These are phyloP conservation scores for Fusarium camptoceras DNA, from an alignment of 2,329 filamentous ascomycete genomes.

Conservation along the genomic window DNA sequence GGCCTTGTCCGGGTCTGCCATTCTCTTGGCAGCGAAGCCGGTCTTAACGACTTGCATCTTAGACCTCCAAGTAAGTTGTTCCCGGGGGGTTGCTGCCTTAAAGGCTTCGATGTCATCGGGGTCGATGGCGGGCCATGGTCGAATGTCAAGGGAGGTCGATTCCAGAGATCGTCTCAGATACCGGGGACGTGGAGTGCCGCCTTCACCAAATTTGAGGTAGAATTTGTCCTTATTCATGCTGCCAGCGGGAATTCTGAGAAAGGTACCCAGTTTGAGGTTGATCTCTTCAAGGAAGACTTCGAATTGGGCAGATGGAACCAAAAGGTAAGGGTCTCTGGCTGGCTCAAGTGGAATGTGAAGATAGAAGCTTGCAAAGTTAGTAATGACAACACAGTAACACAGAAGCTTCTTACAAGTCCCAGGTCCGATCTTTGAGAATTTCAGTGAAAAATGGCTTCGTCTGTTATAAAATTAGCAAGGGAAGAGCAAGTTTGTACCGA, in stretches of 20 bases:
- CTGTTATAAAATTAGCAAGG: conserved; percentile 47
- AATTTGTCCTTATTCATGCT: conserved; percentile 65
- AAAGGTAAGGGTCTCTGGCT: conserved; percentile 66
- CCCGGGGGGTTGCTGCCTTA: conserved; percentile 34
- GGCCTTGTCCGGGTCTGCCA: conserved; percentile 58
- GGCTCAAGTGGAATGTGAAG: conserved; percentile 65
- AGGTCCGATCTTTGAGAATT: conserved; percentile 70
- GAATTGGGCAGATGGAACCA: conserved; percentile 77
- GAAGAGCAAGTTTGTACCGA: background rate
- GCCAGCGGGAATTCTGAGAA: conserved; percentile 68
- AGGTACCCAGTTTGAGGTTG: conserved; percentile 67
- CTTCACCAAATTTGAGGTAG: conserved; percentile 69
- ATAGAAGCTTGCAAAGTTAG: conserved; percentile 69
- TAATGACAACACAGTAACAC: background rate
- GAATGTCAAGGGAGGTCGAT: conserved; percentile 51
- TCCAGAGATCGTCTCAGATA: conserved; percentile 71
- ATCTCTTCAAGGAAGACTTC: conserved; percentile 72
- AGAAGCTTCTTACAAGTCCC: conserved; percentile 76
- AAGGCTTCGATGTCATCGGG: conserved; percentile 51
- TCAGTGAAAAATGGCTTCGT: conserved; percentile 65
- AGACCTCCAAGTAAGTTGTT: conserved; percentile 34
- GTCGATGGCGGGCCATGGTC: conserved; percentile 52
- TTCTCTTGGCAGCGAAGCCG: conserved; percentile 34
- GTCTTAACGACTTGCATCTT: conserved; percentile 42
- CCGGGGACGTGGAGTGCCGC: conserved; percentile 72